Conservation (phyloP, 139 green algal genomes). For the Axilococcus clingmanii region DNA sequence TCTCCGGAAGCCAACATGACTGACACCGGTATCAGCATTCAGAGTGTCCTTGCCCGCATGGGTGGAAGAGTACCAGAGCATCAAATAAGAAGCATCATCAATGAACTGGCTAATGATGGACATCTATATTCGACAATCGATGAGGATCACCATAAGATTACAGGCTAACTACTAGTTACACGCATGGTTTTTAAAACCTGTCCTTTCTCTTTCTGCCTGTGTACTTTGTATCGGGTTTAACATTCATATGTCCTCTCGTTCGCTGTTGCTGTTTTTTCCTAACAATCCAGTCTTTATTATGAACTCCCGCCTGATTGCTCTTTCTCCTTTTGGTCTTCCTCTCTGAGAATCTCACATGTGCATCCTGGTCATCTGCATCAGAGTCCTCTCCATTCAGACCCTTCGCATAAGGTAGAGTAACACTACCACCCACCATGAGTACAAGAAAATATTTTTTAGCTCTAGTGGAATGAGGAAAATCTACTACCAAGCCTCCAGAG, state of each 20-base stretch:
- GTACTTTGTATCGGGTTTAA: constrained; percentile 85
- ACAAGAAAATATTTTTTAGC: constrained; percentile 98
- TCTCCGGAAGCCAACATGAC: constrained; percentile 5
- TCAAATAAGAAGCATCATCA: constrained; percentile 37
- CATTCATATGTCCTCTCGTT: constrained; percentile 54
- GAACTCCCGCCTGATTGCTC: constrained; percentile 2
- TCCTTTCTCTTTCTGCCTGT: constrained; percentile 84
- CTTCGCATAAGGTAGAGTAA: constrained; percentile 29
- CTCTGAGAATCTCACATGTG: constrained; percentile 20
- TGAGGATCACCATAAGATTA: constrained; percentile 59
- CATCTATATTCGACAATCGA: constrained; percentile 69
- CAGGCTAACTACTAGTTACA: neutral
- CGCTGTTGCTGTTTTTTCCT: constrained; percentile 89
- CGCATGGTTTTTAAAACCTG: constrained; percentile 18
- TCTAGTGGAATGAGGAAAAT: constrained; percentile 87
- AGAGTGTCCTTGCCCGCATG: constrained; percentile 24
- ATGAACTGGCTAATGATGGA: constrained; percentile 51
- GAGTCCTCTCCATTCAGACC: constrained; percentile 36
- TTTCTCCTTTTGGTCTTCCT: constrained; percentile 28
- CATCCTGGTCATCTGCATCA: constrained; percentile 13
- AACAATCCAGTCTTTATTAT: constrained; percentile 70
- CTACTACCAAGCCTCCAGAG: constrained; percentile 88
- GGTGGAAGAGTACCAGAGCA: constrained; percentile 20
- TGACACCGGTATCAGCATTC: constrained; percentile 21
- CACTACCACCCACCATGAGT: constrained; percentile 71